Base-by-base conservation (phyloP, 2,329 filamentous ascomycete species). In the Colletotrichum lindemuthianum region DNA sequence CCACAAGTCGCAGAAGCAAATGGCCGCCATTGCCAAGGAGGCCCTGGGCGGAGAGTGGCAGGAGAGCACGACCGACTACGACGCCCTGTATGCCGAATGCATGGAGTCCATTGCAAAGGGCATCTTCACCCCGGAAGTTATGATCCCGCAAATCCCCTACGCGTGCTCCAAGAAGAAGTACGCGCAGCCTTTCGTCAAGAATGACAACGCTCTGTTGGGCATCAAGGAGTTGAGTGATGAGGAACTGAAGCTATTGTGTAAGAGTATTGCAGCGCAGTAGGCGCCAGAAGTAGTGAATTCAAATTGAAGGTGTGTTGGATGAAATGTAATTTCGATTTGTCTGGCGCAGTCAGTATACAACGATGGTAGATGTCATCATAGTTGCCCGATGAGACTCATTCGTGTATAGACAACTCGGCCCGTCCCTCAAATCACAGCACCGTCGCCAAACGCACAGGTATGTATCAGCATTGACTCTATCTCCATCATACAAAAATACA, bases 1-100 rank as follows among this genome's bases (percentile, higher is more conserved):
- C 11, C 15, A 57, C 13, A 70, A 68, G 67, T 70, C 69, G 45
- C 71, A 72, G 60, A 67, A 67, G n/a, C 53, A 72, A 59, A 55
- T 74, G 48, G 44, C 69, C 10, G 66, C 60, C 12, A 51, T 70
- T 13, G 68, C 67, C n/a, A 55, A 68, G 50, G 58, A 67, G 33
- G 69, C 65, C 2, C 43, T 71, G 6, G 67, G 68, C 10, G 34
- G 55, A 5, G 58, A 60, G 15, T 72, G 70, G 72, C 51, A 66
- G 16, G 57, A 69, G 39, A 58, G 48, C 10, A 44, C 63, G 7
- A 54, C 63, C 37, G 61, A 72, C 13, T 60, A 64, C 3, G 65
- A 67, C 11, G 67, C 65, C 6, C 53, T 68, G 36, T 69, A 69
- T 36, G 59, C 63, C 11, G 40, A 61, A 24, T 66, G 69, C 4